Conservation (phyloP, 768 basidiomycete species). For the Auricularia heimuer region DNA sequence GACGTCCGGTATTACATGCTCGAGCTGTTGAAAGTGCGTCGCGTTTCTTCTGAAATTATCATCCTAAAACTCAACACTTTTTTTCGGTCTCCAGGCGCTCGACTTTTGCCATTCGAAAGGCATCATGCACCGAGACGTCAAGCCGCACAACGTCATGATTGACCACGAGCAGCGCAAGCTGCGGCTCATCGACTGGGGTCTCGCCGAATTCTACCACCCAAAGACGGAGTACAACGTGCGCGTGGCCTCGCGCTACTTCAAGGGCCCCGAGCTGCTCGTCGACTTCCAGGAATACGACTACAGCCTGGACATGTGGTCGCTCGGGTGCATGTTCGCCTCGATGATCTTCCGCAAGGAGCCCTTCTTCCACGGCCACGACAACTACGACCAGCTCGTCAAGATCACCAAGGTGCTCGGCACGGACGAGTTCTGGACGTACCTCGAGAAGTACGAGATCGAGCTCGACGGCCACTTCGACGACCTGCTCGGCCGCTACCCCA, state of each 20-base stretch:
- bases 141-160: constrained; percentile 99
- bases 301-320: constrained; percentile 97
- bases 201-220: constrained; percentile 97
- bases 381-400: constrained; percentile 96
- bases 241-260: constrained; percentile 95
- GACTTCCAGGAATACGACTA: constrained; percentile 99
- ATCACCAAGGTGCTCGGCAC: constrained; percentile 97
- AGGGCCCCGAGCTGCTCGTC: constrained; percentile 91
- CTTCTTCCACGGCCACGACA: constrained; percentile 98
- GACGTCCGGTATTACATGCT: constrained; percentile 97
- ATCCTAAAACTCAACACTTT: too few relatives aligned
- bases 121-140: constrained; percentile 98
- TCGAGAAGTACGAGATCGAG: constrained; percentile 91
- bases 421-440: constrained; percentile 85
- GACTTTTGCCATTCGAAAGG: constrained; percentile 98
- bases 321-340: constrained; percentile 97
- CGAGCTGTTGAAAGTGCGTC: constrained; percentile 78
- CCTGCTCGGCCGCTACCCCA: constrained; percentile 83
- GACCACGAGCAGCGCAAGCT: constrained; percentile 96
- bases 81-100: constrained; percentile 48
- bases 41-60: too few relatives aligned
- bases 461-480: constrained; percentile 96
- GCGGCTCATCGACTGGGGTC: constrained; percentile 95
- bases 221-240: constrained; percentile 97
- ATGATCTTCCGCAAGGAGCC: constrained; percentile 99